Evolutionary conservation across 2,329 filamentous ascomycete species (phyloP), one percentile per base, ranked within the genome.

Genomic region (Aspergillus neoniger): DNA sequence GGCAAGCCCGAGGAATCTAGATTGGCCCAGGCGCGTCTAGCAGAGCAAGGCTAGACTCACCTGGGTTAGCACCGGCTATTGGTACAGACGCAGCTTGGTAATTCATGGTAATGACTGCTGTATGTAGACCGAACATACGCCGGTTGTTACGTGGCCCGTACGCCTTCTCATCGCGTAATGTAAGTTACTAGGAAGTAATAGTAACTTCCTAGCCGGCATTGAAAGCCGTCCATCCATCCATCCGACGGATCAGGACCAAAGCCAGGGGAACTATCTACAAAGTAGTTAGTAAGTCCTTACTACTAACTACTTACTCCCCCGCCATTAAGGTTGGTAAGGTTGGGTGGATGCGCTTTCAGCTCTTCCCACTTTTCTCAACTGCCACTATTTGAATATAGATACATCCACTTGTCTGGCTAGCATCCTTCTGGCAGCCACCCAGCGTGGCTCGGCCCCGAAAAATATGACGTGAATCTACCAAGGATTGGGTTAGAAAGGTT

Each of bases 1-100:
- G 53, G 12, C 39, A 55, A 55, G 44, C 39, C 53, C 53, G 53
- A 55, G 30, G 53, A 36, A 55, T 55, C 53, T 55, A 44, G 53
- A 55, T 55, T 55, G 53, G 53, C 53, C 53, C 53, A 55, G 53
- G 39, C 39, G 53, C 32, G 53, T 47, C 53, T 55, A 17, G 39
- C 53, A 44, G 25, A 17, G 32, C 10, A 44, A n/a, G 36, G 12
- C 41, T 14, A 50, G 23, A 49, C 15, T 44, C 19, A 21, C 7
- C 10, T 21, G 41, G 19, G 17, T 44, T 44, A 44, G 41, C 41
- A 14, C 41, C 19, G 10, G 19, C n/a, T 44, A 44, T 44, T 23
- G 19, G 19, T 23, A 44, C 41, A n/a, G 41, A 44, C 10, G 19
- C 19, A 21, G 14, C 41, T 21, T 21, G 41, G 41, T 44, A 23